Evolutionary conservation across 148 eudicot genomes (phyloP).

Genomic region (Spergularia bocconei): DNA sequence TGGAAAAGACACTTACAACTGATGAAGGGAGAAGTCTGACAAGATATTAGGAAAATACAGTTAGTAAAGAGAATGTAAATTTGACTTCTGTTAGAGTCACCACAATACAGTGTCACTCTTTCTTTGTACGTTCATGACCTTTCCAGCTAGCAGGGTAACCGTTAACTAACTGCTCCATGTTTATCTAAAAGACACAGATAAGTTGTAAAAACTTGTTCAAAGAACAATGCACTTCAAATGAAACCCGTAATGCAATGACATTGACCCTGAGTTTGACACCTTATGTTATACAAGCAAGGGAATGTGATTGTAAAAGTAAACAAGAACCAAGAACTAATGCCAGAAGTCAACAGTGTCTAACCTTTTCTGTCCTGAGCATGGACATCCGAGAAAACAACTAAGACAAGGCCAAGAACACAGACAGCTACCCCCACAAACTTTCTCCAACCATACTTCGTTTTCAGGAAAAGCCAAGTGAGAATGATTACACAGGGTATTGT

Average conservation of each 20-base stretch:
- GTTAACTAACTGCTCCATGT: too few species aligned
- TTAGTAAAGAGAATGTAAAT: too few species aligned
- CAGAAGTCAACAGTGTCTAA: conserved; percentile 18
- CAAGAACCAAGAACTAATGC: not conserved
- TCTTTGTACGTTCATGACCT: too few species aligned
- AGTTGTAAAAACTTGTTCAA: too few species aligned
- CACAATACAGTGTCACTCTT: too few species aligned
- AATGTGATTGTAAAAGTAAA: not conserved
- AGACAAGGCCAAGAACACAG: conserved; percentile 69
- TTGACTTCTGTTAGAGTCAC: too few species aligned
- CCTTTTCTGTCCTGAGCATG: conserved; percentile 68
- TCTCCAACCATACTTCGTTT: conserved; percentile 66
- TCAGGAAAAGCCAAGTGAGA: conserved; percentile 77
- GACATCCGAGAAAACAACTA: conserved; percentile 74
- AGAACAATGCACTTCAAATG: not conserved
- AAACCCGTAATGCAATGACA: not conserved
- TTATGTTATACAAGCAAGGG: not conserved
- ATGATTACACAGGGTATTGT: conserved; percentile 74
- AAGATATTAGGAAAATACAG: too few species aligned
- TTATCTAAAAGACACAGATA: too few species aligned
- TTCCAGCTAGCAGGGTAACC: too few species aligned
- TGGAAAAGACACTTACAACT: too few species aligned
- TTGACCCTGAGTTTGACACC: not conserved
- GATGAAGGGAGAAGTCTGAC: too few species aligned
- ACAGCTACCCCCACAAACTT: conserved; percentile 63